Conservation (phyloP, 176 grass and related monocot species). For the Oryza longistaminata region DNA sequence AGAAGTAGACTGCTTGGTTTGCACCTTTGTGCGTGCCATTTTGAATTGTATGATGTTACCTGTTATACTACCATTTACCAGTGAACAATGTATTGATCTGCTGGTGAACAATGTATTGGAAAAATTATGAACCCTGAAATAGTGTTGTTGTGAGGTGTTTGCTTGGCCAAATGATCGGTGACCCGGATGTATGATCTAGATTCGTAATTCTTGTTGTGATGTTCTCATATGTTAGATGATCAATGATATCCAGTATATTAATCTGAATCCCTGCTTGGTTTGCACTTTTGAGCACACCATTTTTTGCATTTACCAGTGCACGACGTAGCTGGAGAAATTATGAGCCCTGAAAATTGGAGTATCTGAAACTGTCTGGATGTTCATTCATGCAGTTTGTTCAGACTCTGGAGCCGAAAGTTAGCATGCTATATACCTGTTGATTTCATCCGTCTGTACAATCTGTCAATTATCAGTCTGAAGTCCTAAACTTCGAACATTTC, state of each 20-base stretch:
- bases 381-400: background rate
- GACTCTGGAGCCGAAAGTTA: background rate
- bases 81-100: conserved; percentile 24
- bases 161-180: too few species aligned
- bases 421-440: background rate
- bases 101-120: background rate
- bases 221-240: too few species aligned
- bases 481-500: background rate
- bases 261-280: too few species aligned
- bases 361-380: background rate
- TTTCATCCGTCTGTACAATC: background rate
- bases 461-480: background rate
- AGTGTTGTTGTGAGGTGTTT: too few species aligned
- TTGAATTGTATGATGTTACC: background rate
- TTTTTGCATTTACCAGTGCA: too few species aligned
- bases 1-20: background rate
- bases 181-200: too few species aligned
- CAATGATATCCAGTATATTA: too few species aligned
- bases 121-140: background rate
- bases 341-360: background rate
- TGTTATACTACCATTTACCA: background rate
- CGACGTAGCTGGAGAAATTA: background rate
- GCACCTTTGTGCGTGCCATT: conserved; percentile 18
- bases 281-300: too few species aligned
- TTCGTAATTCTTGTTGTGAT: too few species aligned